Evolutionary conservation across 345 rosid genomes (phyloP), one percentile per base, ranked within the genome.

Genomic region (Hibiscus tridactylites): DNA sequence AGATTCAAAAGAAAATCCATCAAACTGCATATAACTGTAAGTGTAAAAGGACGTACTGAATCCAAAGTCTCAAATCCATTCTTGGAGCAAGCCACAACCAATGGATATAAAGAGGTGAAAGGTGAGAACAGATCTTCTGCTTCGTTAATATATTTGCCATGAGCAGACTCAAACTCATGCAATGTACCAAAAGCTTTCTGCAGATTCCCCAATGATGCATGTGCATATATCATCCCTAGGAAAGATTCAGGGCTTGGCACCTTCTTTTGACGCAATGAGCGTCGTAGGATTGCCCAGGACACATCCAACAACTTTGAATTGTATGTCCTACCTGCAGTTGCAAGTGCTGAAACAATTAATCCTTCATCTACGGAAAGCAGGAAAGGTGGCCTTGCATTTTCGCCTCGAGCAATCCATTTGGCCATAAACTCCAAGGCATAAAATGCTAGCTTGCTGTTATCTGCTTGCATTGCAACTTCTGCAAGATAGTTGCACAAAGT

Each of bases 1-100:
- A 35, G 63, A 74, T 47, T 61, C 58, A 17, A 53, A 19, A 71
- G 50, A 71, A 35, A 47, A 72, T 50, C 2, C 8, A 61, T 47
- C n/a, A 35, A 9, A 47, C 7, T 65, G 24, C 24, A 58, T 42
- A 21, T 8, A 65, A 26, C 10, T 57, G 28, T 16, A 21, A 68
- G 17, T 70, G 70, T 59, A 66, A 46, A 28, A 5, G 67, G 71
- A 68, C 76, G 83, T 89, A 92, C 96, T 73, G 76, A 77, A 79
- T 95, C 97, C 84, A 95, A 76, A 39, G 97, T 84, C 84, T 83
- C 97, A 72, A 88, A 92, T 44, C 97, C 97, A 63, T 87, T 90
- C 82, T 83, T 88, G 73, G 91, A 80, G 90, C 93, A 95, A 1
- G 97, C 97, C 75, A 87, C 75, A 61, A 82, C 99, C 79, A 95